Conservation (phyloP, 495 filamentous ascomycete genomes). For the Penicillium paradoxum region DNA sequence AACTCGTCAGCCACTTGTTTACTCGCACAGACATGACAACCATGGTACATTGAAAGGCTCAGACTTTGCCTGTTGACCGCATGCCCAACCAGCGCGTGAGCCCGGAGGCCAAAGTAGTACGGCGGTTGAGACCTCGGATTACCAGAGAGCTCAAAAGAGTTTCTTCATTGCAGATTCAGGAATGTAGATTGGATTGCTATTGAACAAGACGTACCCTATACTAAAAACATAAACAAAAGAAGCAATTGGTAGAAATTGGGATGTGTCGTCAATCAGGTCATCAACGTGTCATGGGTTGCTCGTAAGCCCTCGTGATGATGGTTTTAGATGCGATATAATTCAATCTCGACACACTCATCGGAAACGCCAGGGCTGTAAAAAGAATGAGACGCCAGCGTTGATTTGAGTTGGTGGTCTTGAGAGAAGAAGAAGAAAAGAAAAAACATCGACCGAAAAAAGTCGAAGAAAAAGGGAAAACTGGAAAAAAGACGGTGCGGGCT, state of each 20-base stretch:
- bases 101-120: slow-evolving; percentile 32
- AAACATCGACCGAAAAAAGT: slow-evolving; percentile 17
- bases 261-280: slow-evolving; percentile 92
- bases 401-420: slow-evolving; percentile 93
- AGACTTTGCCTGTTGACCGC: slow-evolving; percentile 71
- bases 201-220: slow-evolving; percentile 17
- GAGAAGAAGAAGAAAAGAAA: slow-evolving; percentile 42
- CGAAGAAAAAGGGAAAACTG: slow-evolving; percentile 12
- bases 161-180: slow-evolving; percentile 49
- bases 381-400: slow-evolving; percentile 60
- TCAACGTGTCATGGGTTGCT: slow-evolving; percentile 95
- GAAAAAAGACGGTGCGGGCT: slow-evolving; percentile 35
- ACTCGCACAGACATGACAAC: not conserved
- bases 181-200: slow-evolving; percentile 12
- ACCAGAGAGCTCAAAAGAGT: slow-evolving; percentile 63
- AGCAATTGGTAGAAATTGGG: slow-evolving; percentile 10
- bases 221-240: slow-evolving; percentile 12
- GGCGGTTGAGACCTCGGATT: slow-evolving; percentile 70
- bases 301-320: slow-evolving; percentile 94
- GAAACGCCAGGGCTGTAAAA: slow-evolving; percentile 76
- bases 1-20: not conserved
- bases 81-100: slow-evolving; percentile 58
- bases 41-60: slow-evolving; percentile 30
- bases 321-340: slow-evolving; percentile 84
- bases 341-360: slow-evolving; percentile 84